Evolutionary conservation across 2,329 filamentous ascomycete genomes (phyloP).

Genomic region (Neurospora crassa): DNA sequence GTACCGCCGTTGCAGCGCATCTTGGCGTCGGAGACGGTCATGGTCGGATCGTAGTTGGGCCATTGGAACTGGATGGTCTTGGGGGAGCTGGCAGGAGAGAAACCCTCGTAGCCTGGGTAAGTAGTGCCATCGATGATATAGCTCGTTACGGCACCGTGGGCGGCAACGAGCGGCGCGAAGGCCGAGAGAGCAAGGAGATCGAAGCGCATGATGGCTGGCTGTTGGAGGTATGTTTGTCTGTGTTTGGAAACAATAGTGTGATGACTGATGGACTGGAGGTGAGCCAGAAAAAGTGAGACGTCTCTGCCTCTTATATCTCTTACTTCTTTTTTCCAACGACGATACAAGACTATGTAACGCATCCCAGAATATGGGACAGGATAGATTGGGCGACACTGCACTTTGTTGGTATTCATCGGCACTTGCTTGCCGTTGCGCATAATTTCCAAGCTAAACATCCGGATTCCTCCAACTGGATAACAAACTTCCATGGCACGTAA

Average conservation of each 20-base stretch:
- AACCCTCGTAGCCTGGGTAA: conserved; percentile 37
- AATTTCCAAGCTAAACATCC: background rate
- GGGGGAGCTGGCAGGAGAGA: conserved; percentile 33
- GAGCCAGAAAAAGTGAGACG: background rate
- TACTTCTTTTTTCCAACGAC: background rate
- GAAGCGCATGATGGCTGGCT: conserved; percentile 10
- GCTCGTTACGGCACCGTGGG: conserved; percentile 32
- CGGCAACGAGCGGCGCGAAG: conserved; percentile 21
- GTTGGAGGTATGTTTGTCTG: background rate
- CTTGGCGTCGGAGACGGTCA: conserved; percentile 34
- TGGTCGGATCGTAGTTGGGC: conserved; percentile 44
- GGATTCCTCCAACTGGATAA: background rate
- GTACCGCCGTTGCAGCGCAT: conserved; percentile 44
- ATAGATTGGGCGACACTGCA: background rate
- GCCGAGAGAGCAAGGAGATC: conserved; percentile 5
- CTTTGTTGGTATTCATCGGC: background rate
- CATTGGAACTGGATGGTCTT: conserved; percentile 44
- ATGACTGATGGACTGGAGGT: background rate
- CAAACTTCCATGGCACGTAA: background rate
- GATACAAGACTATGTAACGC: background rate
- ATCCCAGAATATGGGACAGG: background rate
- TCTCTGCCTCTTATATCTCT: background rate
- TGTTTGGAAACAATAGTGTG: background rate
- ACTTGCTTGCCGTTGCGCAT: background rate
- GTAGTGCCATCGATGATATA: conserved; percentile 35